A percentile compares a stretch with the other conserved stretches of the same genome.
These are phyloP conservation scores for Moricandia moricandioides DNA, from an alignment of 345 rosid genomes.

Conservation along the genomic window DNA sequence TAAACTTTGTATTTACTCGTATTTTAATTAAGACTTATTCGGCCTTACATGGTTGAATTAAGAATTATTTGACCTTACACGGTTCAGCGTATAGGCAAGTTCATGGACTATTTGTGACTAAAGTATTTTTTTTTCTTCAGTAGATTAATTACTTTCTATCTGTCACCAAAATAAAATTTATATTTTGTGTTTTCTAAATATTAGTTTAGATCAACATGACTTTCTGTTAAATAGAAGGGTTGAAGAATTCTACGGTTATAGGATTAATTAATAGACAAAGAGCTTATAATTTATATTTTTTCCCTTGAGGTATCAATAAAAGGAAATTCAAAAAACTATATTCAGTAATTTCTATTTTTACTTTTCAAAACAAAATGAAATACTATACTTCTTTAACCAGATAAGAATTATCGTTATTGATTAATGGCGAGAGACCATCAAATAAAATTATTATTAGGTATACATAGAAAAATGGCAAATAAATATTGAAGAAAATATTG, in stretches of 20 bases:
- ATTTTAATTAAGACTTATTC: no score
- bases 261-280: not conserved
- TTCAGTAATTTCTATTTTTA: not conserved
- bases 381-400: not conserved
- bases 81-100: slow-evolving; percentile 15
- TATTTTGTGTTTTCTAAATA: not conserved
- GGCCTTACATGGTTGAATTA: no score
- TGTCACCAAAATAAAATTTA: not conserved
- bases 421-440: not conserved
- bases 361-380: not conserved
- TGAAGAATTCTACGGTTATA: not conserved
- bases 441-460: not conserved
- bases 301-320: not conserved
- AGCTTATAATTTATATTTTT: not conserved
- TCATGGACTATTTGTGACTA: not conserved
- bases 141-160: not conserved
- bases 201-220: not conserved
- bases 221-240: not conserved
- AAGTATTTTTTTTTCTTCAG: not conserved
- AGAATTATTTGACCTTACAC: slow-evolving; percentile 12
- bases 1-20: no score
- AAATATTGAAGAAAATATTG: not conserved
- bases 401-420: not conserved
- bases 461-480: not conserved
- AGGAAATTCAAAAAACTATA: not conserved